Evolutionary conservation across 352 stramenopile genomes (phyloP), one percentile per base, ranked within the genome.

Genomic region (Hyaloperonospora brassicae): DNA sequence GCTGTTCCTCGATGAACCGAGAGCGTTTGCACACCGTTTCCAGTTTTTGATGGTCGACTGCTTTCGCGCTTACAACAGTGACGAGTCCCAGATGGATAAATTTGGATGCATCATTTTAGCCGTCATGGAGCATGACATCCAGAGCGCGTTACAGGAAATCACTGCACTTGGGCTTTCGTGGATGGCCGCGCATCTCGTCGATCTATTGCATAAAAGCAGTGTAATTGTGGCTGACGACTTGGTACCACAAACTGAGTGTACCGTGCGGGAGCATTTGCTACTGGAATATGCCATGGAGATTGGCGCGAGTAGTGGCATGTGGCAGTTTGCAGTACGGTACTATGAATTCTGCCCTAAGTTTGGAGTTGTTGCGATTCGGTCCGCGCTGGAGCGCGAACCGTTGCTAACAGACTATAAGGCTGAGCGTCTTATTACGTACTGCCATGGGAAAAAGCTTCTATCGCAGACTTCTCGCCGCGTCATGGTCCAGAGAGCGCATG

Each of bases 61-160:
- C 57, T 85, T 84, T 54, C 62, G 66, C 41, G 62, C 54, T 10
- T 78, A 85, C 49, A 61, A 83, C 38, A 57, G 52, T 21, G 55
- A 71, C 5, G 55, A 59, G 24, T 62, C 61, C 8, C 67, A 48
- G 9, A 88, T 93, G 74, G 77, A 70, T 51, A 87, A 84, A 49
- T 90, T 93, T 24, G 82, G 90, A 55, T 87, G 76, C 57, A 89
- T 90, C 57, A 78, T 89, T 40, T 50, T 90, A 44, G 77, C 78
- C 24, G 76, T 93, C 17, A 67, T 93, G 50, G 55, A 93, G 65
- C 83, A 84, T 54, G 74, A 93, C 50, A 76, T 93, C 22, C 64
- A 80, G 48, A 81, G 60, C 17, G 76, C 82, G 31, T 55, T 93
- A 10, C 68, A 87, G 42, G 73, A 84, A 36, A 79, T 93, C 30